Percentiles rank a stretch among this genome's conserved stretches.
These are phyloP conservation scores for Chalaropsis ovoidea DNA, from an alignment of 2,329 filamentous ascomycete genomes.

Conservation along the genomic window DNA sequence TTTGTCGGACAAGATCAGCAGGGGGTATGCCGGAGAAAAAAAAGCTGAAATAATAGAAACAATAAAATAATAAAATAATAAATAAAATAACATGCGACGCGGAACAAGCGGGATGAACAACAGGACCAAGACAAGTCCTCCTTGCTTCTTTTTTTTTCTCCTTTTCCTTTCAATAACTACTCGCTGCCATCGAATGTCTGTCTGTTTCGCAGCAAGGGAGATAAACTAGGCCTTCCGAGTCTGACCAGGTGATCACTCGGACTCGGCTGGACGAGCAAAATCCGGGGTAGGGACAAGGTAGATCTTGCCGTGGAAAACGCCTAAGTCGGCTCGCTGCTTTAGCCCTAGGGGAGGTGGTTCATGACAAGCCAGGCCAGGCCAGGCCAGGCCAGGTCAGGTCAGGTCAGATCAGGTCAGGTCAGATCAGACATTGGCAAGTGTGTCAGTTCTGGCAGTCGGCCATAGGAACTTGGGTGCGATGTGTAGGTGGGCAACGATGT, in stretches of 20 bases:
- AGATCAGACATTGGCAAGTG: too few relatives aligned
- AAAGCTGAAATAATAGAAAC: not conserved
- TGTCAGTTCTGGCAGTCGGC: too few relatives aligned
- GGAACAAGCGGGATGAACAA: not conserved
- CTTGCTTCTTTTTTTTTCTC: not conserved
- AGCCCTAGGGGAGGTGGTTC: too few relatives aligned
- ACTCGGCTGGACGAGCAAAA: not conserved
- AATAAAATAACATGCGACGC: not conserved
- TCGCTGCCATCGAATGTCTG: too few relatives aligned
- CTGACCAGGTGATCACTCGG: not conserved
- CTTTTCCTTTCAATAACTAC: too few relatives aligned
- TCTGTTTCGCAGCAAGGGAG: too few relatives aligned
- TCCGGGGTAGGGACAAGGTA: slow-evolving; percentile 1
- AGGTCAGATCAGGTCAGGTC: too few relatives aligned
- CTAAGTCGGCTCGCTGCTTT: too few relatives aligned
- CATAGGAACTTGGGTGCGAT: too few relatives aligned
- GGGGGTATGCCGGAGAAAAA: not conserved
- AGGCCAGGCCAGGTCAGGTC: too few relatives aligned
- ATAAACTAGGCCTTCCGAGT: not conserved
- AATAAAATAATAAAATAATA: not conserved
- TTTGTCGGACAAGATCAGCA: slow-evolving; percentile 1
- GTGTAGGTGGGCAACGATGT: too few relatives aligned
- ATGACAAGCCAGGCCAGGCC: too few relatives aligned
- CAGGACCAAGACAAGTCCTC: not conserved
- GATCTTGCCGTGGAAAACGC: not conserved